Conservation (phyloP, 177 flowering plant genomes). For the Vitis hybrid region DNA sequence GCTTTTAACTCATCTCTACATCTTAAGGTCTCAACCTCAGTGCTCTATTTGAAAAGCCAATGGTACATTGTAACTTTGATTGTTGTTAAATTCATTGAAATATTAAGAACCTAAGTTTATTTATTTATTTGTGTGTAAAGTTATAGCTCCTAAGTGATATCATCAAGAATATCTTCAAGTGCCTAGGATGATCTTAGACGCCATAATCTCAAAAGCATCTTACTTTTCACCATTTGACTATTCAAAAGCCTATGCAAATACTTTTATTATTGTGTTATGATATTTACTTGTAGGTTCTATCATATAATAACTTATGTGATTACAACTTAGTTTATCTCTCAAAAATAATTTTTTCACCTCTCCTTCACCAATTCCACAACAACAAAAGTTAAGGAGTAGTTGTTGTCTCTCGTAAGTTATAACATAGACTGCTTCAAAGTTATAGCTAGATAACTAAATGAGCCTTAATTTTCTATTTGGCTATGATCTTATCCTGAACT, state of each 20-base stretch:
- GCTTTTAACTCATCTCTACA: conserved; percentile 96
- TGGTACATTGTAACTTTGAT: conserved; percentile 44
- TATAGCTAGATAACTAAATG: neutral
- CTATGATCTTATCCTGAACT: neutral
- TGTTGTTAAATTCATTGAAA: neutral
- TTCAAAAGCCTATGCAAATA: neutral
- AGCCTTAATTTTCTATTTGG: neutral
- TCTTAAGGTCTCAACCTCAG: conserved; percentile 97
- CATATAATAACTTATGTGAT: neutral
- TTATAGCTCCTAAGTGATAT: neutral
- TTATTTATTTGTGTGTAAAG: neutral
- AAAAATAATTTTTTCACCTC: neutral
- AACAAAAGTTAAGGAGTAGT: neutral
- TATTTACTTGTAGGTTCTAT: too few relatives aligned
- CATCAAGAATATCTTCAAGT: neutral
- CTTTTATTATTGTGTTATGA: neutral
- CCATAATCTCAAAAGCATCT: neutral
- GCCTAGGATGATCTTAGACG: neutral
- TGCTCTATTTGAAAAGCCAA: conserved; percentile 84
- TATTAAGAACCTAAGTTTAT: neutral
- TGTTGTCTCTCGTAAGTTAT: neutral
- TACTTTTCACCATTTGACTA: neutral
- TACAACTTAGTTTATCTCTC: neutral
- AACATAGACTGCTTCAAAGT: neutral
- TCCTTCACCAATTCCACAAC: too few relatives aligned